These are phyloP conservation scores for Dactylellina cionopaga DNA, from an alignment of 2,329 filamentous ascomycete species.

Conservation along the genomic window DNA sequence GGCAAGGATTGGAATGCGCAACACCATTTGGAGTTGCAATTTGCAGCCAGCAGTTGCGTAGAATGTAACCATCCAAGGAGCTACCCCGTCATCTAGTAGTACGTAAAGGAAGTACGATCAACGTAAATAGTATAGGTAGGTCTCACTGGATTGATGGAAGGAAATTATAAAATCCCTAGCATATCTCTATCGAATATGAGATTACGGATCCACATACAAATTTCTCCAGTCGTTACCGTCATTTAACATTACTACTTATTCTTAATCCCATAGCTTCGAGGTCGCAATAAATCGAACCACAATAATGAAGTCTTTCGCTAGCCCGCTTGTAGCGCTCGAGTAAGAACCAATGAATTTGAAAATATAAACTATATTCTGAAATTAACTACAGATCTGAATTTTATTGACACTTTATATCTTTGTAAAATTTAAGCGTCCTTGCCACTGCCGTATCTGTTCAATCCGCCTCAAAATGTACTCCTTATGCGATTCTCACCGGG, in stretches of 20 bases:
- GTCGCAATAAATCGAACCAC: too few species aligned
- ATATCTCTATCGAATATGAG: too few species aligned
- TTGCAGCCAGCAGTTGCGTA: background rate
- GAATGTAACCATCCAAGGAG: background rate
- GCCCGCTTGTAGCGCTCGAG: background rate
- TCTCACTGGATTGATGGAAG: too few species aligned
- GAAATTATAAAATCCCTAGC: background rate
- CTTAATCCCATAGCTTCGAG: too few species aligned
- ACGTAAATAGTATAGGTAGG: too few species aligned
- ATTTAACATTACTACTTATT: too few species aligned
- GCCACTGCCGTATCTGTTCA: slow-evolving; percentile 8
- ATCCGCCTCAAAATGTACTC: slow-evolving; percentile 11
- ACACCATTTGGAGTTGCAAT: slow-evolving; percentile 8
- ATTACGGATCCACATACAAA: too few species aligned
- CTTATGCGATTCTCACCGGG: slow-evolving; percentile 4
- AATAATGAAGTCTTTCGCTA: slow-evolving; percentile 21
- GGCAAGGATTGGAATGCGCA: slow-evolving; percentile 1
- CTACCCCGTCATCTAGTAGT: too few species aligned
- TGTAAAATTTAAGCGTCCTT: background rate
- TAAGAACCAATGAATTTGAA: background rate
- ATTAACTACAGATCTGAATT: background rate
- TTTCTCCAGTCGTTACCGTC: too few species aligned
- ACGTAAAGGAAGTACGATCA: too few species aligned
- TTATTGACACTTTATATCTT: too few species aligned
- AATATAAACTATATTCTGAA: background rate